Percentiles rank a stretch among this genome's conserved stretches.
phyloP scores from a whole-genome alignment of 306 rosid genomes.

The Malus orientalis region DNA sequence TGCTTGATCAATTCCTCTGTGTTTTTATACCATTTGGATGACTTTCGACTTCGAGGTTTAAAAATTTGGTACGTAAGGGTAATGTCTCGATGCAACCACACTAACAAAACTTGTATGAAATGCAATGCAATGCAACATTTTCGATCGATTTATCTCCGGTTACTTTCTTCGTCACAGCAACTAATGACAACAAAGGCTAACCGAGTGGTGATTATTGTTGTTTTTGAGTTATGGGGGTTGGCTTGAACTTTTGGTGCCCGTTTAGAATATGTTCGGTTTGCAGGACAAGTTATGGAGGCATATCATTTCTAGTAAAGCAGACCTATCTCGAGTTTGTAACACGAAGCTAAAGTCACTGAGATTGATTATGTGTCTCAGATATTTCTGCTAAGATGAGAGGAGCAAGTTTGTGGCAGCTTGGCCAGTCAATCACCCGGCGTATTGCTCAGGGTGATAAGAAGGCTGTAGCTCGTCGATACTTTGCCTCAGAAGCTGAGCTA shows the following conservation, averaged over 20 bases:
- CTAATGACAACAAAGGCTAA: background rate
- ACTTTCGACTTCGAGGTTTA: background rate
- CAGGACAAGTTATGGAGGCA: background rate
- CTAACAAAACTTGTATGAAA: background rate
- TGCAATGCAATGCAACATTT: background rate
- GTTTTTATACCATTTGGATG: background rate
- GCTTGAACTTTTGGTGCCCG: background rate
- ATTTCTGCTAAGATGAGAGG: constrained; percentile 8
- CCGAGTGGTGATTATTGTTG: background rate
- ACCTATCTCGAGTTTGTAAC: background rate
- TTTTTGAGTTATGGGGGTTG: background rate
- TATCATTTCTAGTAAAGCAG: background rate
- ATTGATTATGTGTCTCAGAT: background rate
- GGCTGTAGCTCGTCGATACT: constrained; percentile 59
- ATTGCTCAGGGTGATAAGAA: constrained; percentile 72
- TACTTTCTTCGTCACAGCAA: background rate
- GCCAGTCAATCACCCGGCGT: constrained; percentile 79
- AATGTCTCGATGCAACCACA: background rate
- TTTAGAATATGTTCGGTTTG: background rate
- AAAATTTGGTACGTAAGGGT: background rate
- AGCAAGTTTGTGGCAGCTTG: constrained; percentile 23
- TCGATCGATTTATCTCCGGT: background rate
- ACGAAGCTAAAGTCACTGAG: background rate
- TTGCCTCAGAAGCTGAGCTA: constrained; percentile 66
- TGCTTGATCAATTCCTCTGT: background rate